Evolutionary conservation across 768 basidiomycete genomes (phyloP), one percentile per base, ranked within the genome.

Genomic region (Leccinellum luteum): DNA sequence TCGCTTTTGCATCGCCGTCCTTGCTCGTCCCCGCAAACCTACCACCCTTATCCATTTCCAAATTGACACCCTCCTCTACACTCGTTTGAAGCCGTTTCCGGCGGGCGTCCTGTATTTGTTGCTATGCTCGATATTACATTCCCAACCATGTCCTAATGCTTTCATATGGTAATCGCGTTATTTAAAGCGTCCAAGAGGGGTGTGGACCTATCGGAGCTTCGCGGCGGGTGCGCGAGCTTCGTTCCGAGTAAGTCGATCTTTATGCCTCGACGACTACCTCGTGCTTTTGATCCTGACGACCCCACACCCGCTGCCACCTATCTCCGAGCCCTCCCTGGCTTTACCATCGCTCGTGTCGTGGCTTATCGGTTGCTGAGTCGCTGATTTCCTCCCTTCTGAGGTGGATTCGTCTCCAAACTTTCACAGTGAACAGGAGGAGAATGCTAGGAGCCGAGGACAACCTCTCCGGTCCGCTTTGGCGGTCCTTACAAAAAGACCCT

Each of bases 131-230:
- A 68, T 73, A 43, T 43, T 43, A 72, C 64, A 66, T 64, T 64
- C 61, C 62, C 64, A 52, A 3, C 72, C 68, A 72, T 72, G 71
- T 72, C 65, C 54, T 73, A 73, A 72, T 72, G 64, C 61, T 64
- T 72, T 70, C 66, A 52, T 73, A 73, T 74, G 69, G 67, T 72
- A 72, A 69, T 69, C 45, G 44, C 34, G 57, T 69, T 63, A 66
- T 69, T 69, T 52, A 62, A 71, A 68, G 15, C 48, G 32, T 57
- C 51, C 38, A 54, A 54, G 58, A 25, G 58, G 53, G 55, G 48
- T 55, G 60, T 50, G 47, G 28, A n/a, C 38, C 27, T n/a, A 19
- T 59, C 56, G 54, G 56, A 59, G 43, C 25, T 45, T 53, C 52
- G 49, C 50, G 52, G 32, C 32, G 19, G 30, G 51, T 41, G 31